phyloP scores from a whole-genome alignment of 1,284 basidiomycete species.

The Vanrija sp. region DNA sequence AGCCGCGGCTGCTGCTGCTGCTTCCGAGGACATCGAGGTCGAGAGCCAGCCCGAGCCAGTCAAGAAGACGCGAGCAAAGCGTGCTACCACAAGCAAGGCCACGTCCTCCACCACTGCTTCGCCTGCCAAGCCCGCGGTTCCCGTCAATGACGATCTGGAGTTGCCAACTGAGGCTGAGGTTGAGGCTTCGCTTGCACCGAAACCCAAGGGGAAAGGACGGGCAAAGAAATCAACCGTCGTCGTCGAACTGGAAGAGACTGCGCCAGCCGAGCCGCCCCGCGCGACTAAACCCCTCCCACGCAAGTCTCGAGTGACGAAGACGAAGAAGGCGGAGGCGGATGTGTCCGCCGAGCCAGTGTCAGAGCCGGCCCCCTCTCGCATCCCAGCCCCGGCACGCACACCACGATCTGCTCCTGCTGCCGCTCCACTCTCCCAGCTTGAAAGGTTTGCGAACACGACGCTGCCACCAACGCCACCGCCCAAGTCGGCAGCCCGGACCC shows the following conservation, averaged over 20 bases:
- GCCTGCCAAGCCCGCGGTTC: no score
- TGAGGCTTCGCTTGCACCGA: not conserved
- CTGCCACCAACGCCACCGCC: slow-evolving; percentile 6
- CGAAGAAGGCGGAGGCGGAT: not conserved
- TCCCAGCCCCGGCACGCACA: not conserved
- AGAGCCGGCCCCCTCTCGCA: not conserved
- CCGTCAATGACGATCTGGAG: not conserved
- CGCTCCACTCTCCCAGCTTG: slow-evolving; percentile 22
- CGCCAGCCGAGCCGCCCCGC: not conserved
- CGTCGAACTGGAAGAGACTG: slow-evolving; percentile 2
- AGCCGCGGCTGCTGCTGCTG: no score
- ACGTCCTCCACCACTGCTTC: no score
- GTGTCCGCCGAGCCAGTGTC: not conserved
- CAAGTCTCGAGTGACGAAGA: not conserved
- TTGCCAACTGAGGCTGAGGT: not conserved
- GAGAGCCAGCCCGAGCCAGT: no score
- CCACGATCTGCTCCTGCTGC: slow-evolving; percentile 1
- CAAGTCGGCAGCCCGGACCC: not conserved
- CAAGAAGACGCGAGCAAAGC: no score
- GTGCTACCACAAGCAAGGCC: no score
- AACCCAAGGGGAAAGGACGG: not conserved
- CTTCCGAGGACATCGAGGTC: no score
- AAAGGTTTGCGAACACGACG: slow-evolving; percentile 34
- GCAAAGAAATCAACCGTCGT: slow-evolving; percentile 1
- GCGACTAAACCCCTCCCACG: not conserved